A percentile compares a stretch with the other conserved stretches of the same genome.
phyloP scores from a whole-genome alignment of 129 eudicot species.

The Centella asiatica region DNA sequence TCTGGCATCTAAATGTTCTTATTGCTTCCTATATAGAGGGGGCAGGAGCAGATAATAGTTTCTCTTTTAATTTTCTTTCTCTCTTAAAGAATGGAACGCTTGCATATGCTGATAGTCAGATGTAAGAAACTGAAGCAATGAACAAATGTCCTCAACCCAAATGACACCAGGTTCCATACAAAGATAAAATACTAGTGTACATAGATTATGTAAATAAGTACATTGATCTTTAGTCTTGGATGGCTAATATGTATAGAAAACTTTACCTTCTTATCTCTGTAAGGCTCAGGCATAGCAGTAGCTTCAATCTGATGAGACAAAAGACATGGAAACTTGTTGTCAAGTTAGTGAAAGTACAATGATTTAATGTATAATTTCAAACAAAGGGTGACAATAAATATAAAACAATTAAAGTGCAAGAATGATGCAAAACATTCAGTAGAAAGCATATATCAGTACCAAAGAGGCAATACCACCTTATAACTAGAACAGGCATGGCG shows the following conservation, averaged over 20 bases:
- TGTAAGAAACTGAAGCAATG: too few relatives aligned
- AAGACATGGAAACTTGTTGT: neutral
- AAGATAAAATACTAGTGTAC: too few relatives aligned
- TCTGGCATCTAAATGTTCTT: too few relatives aligned
- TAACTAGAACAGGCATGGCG: neutral
- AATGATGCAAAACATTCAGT: neutral
- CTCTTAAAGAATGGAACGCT: too few relatives aligned
- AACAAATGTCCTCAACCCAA: too few relatives aligned
- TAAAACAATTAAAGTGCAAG: too few relatives aligned
- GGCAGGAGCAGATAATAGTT: neutral
- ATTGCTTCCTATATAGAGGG: too few relatives aligned
- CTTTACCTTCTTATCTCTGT: conserved; percentile 80
- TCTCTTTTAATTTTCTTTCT: too few relatives aligned
- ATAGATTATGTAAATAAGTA: too few relatives aligned
- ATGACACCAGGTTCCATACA: neutral
- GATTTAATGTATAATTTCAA: neutral
- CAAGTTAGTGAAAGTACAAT: neutral
- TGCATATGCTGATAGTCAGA: too few relatives aligned
- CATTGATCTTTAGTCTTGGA: too few relatives aligned
- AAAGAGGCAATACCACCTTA: neutral
- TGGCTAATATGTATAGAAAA: neutral
- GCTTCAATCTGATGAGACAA: conserved; percentile 57
- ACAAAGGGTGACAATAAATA: neutral
- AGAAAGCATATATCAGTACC: neutral
- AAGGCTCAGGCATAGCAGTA: conserved; percentile 84